A percentile compares a stretch with the other conserved stretches of the same genome.
These are phyloP conservation scores for Ciborinia camelliae DNA, from an alignment of 2,329 filamentous ascomycete species.

Conservation along the genomic window DNA sequence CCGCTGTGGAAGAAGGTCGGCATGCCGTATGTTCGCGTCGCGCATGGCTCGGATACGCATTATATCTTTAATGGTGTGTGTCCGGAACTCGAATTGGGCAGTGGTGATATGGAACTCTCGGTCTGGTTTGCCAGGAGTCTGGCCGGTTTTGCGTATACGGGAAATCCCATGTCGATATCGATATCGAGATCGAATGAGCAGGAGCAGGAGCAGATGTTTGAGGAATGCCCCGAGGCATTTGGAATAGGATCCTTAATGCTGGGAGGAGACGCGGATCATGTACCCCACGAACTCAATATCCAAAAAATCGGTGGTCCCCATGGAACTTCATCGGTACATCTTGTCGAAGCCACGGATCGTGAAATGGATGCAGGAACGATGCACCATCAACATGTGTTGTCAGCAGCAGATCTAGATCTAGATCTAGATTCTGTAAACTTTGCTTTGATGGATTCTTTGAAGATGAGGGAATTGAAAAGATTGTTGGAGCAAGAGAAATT, in stretches of 20 bases:
- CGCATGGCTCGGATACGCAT: constrained; percentile 21
- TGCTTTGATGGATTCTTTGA: background rate
- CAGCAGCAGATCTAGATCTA: background rate
- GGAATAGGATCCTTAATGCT: too few species aligned
- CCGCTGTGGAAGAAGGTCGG: constrained; percentile 12
- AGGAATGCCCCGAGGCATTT: background rate
- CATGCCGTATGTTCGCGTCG: constrained; percentile 18
- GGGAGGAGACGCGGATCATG: background rate
- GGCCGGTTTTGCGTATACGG: constrained; percentile 4
- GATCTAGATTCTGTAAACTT: too few species aligned
- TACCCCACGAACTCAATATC: background rate
- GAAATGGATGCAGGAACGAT: background rate
- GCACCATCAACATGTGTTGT: background rate
- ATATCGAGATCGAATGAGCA: background rate
- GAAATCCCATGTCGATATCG: background rate
- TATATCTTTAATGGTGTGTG: constrained; percentile 23
- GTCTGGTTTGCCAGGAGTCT: background rate
- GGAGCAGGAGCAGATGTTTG: background rate
- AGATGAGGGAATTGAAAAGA: background rate
- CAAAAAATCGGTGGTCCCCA: constrained; percentile 1
- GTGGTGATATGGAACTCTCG: background rate
- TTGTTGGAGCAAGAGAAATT: background rate
- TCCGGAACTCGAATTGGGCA: constrained; percentile 9
- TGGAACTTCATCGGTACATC: background rate
- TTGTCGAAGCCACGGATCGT: background rate